Conservation (phyloP, 2,329 filamentous ascomycete species). For the Clathrospora elynae region DNA sequence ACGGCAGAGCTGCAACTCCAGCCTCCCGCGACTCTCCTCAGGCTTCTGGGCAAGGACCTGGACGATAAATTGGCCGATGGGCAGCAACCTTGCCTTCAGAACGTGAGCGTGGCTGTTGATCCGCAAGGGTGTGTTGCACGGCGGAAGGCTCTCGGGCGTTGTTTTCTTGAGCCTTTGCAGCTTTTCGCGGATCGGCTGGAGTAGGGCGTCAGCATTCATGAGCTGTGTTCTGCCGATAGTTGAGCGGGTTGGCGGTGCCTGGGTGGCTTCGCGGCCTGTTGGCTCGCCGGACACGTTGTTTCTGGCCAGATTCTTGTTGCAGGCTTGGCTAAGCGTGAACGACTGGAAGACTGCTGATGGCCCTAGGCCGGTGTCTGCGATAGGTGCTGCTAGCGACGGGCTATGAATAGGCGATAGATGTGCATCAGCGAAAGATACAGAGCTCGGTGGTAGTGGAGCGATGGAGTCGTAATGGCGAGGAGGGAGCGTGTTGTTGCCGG, state of each 20-base stretch:
- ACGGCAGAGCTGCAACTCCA: constrained; percentile 23
- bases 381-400: constrained; percentile 1
- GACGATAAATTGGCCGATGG: constrained; percentile 23
- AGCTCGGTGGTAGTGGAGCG: neutral
- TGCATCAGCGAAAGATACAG: neutral
- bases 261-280: neutral
- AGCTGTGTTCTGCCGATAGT: too few relatives aligned
- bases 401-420: constrained; percentile 4
- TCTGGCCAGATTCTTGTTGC: neutral
- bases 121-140: constrained; percentile 6
- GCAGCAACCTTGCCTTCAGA: constrained; percentile 20
- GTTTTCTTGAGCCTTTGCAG: constrained; percentile 18
- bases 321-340: neutral
- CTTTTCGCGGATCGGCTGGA: constrained; percentile 12
- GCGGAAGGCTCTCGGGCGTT: constrained; percentile 14
- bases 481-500: neutral
- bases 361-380: neutral
- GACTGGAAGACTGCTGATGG: neutral
- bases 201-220: too few relatives aligned
- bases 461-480: neutral
- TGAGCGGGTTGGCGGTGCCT: neutral
- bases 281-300: neutral
- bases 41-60: neutral
- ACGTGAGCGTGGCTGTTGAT: constrained; percentile 20
- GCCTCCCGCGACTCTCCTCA: constrained; percentile 1